phyloP scores from a whole-genome alignment of 148 eudicot genomes.

The Chenopodium berlandieri region DNA sequence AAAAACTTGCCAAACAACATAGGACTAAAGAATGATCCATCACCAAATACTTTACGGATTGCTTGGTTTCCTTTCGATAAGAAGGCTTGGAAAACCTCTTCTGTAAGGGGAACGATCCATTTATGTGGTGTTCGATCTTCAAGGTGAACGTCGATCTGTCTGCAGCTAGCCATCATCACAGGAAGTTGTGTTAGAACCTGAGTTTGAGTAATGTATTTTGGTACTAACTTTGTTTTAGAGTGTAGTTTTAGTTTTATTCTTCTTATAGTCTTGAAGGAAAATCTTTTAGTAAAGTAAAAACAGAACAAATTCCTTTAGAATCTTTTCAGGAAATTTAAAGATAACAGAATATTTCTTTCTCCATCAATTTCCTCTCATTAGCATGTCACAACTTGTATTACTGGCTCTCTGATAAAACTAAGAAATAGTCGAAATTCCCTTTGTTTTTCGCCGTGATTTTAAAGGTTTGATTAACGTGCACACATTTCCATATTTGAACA shows the following conservation, averaged over 20 bases:
- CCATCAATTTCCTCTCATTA: conserved; percentile 14
- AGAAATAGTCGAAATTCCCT: not conserved
- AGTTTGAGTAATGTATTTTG: not conserved
- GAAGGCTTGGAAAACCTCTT: conserved; percentile 54
- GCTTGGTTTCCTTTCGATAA: conserved; percentile 39
- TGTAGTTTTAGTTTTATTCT: conserved; percentile 5
- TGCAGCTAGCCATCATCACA: conserved; percentile 47
- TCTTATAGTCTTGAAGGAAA: conserved; percentile 30
- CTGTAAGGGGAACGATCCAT: conserved; percentile 71
- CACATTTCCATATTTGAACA: conserved; percentile 19
- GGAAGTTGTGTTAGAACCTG: not conserved
- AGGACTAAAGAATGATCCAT: conserved; percentile 78
- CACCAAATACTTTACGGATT: conserved; percentile 43
- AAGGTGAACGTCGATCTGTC: conserved; percentile 45
- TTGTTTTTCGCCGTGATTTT: not conserved
- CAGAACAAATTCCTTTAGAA: conserved; percentile 57
- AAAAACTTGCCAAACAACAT: conserved; percentile 85
- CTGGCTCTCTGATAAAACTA: conserved; percentile 4
- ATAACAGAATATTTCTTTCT: conserved; percentile 17
- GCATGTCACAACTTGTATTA: conserved; percentile 13
- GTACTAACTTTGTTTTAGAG: not conserved
- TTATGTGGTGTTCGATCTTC: conserved; percentile 62
- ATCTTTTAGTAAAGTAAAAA: conserved; percentile 13
- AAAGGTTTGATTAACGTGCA: not conserved
- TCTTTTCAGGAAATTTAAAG: conserved; percentile 34